Conservation (phyloP, 352 stramenopile genomes). For the Pythium guiyangense region DNA sequence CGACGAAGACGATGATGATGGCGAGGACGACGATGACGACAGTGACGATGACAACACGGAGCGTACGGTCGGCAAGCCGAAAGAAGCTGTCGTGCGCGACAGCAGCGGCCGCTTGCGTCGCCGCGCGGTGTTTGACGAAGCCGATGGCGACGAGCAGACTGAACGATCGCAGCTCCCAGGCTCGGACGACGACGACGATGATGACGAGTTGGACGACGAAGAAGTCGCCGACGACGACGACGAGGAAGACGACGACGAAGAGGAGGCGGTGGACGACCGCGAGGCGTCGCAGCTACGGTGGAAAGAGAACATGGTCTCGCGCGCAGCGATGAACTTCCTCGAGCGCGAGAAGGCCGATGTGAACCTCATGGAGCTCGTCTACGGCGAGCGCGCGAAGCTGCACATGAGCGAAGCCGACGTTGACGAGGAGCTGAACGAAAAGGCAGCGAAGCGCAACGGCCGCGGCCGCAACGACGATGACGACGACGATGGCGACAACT, state of each 20-base stretch:
- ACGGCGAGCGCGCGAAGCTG: slow-evolving; percentile 79
- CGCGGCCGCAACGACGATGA: slow-evolving; percentile 13
- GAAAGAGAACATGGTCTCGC: slow-evolving; percentile 86
- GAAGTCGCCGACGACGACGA: too few relatives aligned
- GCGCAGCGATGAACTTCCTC: slow-evolving; percentile 80
- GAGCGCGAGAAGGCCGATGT: slow-evolving; percentile 77
- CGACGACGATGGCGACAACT: slow-evolving; percentile 60
- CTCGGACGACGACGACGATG: slow-evolving; percentile 36
- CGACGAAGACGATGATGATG: slow-evolving; percentile 36
- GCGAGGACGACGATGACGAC: slow-evolving; percentile 39
- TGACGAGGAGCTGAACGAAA: slow-evolving; percentile 37
- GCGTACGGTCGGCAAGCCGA: slow-evolving; percentile 53
- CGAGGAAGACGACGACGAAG: slow-evolving; percentile 41
- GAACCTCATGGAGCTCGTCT: slow-evolving; percentile 92
- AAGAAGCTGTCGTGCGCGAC: slow-evolving; percentile 64
- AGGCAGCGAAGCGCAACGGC: slow-evolving; percentile 13
- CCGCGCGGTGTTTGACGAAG: slow-evolving; percentile 74
- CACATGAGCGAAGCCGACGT: slow-evolving; percentile 77
- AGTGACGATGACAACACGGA: slow-evolving; percentile 37
- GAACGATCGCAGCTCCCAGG: neutral
- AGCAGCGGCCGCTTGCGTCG: slow-evolving; percentile 67
- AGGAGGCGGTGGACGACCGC: slow-evolving; percentile 23
- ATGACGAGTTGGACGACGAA: slow-evolving; percentile 41
- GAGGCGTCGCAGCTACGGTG: slow-evolving; percentile 74
- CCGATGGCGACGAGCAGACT: slow-evolving; percentile 19